Conservation (phyloP, 2,329 filamentous ascomycete genomes). For the Pseudogymnoascus sp. region DNA sequence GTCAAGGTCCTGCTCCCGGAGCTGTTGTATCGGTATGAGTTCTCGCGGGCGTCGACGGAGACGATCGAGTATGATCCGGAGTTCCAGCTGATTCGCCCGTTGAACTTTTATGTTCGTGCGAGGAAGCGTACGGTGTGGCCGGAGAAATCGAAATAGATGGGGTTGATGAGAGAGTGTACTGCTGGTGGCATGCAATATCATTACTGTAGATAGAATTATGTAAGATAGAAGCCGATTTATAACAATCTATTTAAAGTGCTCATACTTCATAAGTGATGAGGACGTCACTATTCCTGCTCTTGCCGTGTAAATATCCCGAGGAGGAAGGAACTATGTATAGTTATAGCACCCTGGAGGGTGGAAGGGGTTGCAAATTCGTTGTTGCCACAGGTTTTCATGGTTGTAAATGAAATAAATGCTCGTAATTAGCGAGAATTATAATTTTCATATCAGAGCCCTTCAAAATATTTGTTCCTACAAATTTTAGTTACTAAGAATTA, state of each 20-base stretch:
- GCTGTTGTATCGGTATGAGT: conserved; percentile 32
- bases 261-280: not conserved
- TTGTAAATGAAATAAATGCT: too few species aligned
- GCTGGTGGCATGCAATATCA: not conserved
- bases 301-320: too few species aligned
- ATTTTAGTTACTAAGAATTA: too few species aligned
- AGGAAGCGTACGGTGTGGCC: conserved; percentile 19
- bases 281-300: too few species aligned
- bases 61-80: conserved; percentile 32
- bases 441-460: too few species aligned
- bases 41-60: conserved; percentile 26
- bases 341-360: too few species aligned
- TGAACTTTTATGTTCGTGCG: conserved; percentile 28
- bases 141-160: conserved; percentile 22
- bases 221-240: not conserved
- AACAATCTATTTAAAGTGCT: not conserved
- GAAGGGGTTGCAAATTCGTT: too few species aligned
- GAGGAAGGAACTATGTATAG: too few species aligned
- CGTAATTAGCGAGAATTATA: too few species aligned
- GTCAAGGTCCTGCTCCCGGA: conserved; percentile 31
- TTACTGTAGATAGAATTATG: not conserved
- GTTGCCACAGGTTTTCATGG: too few species aligned
- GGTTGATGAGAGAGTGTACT: conserved; percentile 22
- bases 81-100: conserved; percentile 33
- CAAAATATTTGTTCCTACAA: too few species aligned